A percentile compares a stretch with the other conserved stretches of the same genome.
Evolutionary conservation across 306 rosid genomes (phyloP).

Genomic region (Alnus rubra): DNA sequence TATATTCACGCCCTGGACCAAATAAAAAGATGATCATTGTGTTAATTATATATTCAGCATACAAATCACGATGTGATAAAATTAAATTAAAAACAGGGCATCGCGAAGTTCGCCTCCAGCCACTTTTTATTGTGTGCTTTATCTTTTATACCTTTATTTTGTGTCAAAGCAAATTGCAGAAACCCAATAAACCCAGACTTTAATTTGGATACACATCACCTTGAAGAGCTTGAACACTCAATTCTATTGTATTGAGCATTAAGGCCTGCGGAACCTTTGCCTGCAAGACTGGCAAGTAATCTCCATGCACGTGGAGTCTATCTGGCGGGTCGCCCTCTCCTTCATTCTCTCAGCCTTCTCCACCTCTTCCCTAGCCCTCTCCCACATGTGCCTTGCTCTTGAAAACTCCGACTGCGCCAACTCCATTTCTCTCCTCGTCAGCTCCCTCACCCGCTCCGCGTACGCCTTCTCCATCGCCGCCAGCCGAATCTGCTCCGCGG

Average conservation of each 20-base stretch:
- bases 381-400: slow-evolving; percentile 92
- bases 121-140: neutral
- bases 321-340: slow-evolving; percentile 60
- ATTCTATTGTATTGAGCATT: neutral
- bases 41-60: neutral
- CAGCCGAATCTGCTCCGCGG: slow-evolving; percentile 88
- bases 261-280: slow-evolving; percentile 72
- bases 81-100: neutral
- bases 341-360: slow-evolving; percentile 82
- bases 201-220: neutral
- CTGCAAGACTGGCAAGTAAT: slow-evolving; percentile 96
- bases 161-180: slow-evolving; percentile 3
- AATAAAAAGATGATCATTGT: neutral
- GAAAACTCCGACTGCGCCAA: slow-evolving; percentile 89
- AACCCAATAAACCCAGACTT: slow-evolving; percentile 3
- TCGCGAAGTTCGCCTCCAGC: slow-evolving; percentile 1
- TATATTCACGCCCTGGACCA: neutral
- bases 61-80: neutral
- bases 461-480: slow-evolving; percentile 96
- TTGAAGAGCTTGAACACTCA: neutral
- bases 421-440: slow-evolving; percentile 90
- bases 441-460: slow-evolving; percentile 85
- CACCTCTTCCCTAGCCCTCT: slow-evolving; percentile 83
- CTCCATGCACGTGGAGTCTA: slow-evolving; percentile 89
- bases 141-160: neutral